These are phyloP conservation scores for Dunaliella primolecta DNA, from an alignment of 139 green algal species.

Conservation along the genomic window DNA sequence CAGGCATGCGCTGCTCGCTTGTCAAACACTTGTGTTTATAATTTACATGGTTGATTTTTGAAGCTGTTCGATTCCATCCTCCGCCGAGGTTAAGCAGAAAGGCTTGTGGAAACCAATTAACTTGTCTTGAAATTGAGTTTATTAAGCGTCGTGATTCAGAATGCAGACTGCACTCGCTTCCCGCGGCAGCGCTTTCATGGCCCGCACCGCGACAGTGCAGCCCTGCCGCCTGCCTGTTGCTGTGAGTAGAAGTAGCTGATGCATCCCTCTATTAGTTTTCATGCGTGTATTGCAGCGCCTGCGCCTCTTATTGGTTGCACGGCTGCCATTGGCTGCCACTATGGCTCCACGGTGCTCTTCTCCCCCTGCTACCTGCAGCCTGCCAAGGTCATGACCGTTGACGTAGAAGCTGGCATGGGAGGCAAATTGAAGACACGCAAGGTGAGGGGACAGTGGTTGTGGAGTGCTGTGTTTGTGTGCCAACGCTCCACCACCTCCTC, in stretches of 20 bases:
- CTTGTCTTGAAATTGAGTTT: no score
- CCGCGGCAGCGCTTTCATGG: constrained; percentile 32
- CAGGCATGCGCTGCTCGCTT: no score
- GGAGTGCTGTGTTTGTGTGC: background rate
- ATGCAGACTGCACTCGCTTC: constrained; percentile 3
- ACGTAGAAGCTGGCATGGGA: constrained; percentile 27
- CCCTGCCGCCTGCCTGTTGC: background rate
- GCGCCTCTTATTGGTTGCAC: no score
- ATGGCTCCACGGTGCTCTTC: background rate
- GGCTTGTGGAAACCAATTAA: no score
- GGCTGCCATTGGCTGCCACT: no score
- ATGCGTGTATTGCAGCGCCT: no score
- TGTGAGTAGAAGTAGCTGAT: background rate
- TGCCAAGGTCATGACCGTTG: constrained; percentile 26
- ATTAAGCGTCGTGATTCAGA: no score
- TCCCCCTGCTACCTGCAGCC: constrained; percentile 11
- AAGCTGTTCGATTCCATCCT: no score
- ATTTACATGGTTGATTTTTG: no score
- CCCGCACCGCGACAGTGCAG: constrained; percentile 15
- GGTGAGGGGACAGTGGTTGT: constrained; percentile 29
- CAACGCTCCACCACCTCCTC: background rate
- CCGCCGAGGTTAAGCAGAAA: no score
- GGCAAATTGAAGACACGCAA: constrained; percentile 78
- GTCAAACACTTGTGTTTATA: no score
- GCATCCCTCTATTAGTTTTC: no score